Conservation (phyloP, 1,139 yeast genomes). For the Arxiozyma slooffiae region DNA sequence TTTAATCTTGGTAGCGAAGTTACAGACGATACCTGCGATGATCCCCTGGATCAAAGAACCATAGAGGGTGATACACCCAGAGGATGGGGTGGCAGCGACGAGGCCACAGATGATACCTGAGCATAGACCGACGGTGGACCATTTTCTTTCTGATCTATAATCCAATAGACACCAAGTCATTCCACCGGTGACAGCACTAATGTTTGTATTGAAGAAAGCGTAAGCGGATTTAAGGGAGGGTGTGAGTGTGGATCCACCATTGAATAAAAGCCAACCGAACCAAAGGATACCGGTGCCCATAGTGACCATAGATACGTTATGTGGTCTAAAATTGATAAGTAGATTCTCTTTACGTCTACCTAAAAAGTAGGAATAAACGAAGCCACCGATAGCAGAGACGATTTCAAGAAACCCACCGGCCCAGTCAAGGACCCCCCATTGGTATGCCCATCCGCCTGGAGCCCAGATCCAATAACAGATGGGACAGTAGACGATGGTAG, state of each 20-base stretch:
- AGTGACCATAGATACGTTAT: constrained; percentile 79
- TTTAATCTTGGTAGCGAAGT: constrained; percentile 81
- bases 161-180: constrained; percentile 87
- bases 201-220: constrained; percentile 84
- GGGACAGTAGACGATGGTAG: constrained; percentile 87
- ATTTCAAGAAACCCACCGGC: constrained; percentile 98
- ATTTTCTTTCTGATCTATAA: constrained; percentile 75
- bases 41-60: constrained; percentile 82
- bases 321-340: constrained; percentile 87
- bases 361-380: constrained; percentile 71
- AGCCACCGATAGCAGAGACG: constrained; percentile 81
- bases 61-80: constrained; percentile 87
- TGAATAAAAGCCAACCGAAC: constrained; percentile 87
- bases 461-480: constrained; percentile 95
- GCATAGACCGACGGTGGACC: constrained; percentile 93
- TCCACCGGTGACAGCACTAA: constrained; percentile 86
- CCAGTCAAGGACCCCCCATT: constrained; percentile 87
- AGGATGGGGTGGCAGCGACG: constrained; percentile 93
- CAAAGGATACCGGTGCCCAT: constrained; percentile 62
- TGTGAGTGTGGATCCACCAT: constrained; percentile 66
- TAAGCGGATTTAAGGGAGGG: constrained; percentile 43
- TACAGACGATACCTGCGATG: constrained; percentile 73
- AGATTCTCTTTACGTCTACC: constrained; percentile 79
- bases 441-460: constrained; percentile 81
- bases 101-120: constrained; percentile 92